Evolutionary conservation across 2,329 filamentous ascomycete species (phyloP).

Genomic region (Epichloe baconii): DNA sequence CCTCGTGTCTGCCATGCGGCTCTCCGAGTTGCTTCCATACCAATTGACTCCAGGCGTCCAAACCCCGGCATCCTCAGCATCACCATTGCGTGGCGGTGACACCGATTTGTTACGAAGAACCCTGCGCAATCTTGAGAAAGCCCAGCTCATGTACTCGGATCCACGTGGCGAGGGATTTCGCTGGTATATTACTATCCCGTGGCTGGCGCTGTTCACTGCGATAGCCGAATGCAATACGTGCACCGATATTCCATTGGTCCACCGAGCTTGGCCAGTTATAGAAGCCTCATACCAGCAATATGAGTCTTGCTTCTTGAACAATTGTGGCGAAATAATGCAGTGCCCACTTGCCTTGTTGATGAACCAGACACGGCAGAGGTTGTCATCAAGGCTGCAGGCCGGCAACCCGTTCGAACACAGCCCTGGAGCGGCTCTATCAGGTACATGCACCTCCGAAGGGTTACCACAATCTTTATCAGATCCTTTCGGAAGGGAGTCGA

Average conservation of each 20-base stretch:
- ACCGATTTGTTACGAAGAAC: slow-evolving; percentile 1
- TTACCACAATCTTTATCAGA: not conserved
- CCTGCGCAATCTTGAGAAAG: slow-evolving; percentile 3
- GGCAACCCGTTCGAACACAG: not conserved
- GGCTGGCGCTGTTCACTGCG: slow-evolving; percentile 7
- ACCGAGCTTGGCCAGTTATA: slow-evolving; percentile 5
- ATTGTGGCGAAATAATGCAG: not conserved
- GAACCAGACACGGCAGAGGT: not conserved
- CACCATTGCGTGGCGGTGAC: not conserved
- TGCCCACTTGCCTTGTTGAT: not conserved
- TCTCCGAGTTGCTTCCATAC: slow-evolving; percentile 1
- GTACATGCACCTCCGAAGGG: not conserved
- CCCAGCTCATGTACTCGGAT: slow-evolving; percentile 6
- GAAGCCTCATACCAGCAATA: slow-evolving; percentile 6
- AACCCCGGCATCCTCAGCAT: not conserved
- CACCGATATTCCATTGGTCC: slow-evolving; percentile 2
- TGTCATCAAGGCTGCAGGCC: not conserved
- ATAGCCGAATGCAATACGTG: slow-evolving; percentile 8
- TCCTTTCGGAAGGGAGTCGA: not conserved
- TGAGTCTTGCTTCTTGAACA: not conserved
- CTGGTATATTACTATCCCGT: slow-evolving; percentile 6
- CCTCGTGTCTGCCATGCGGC: slow-evolving; percentile 5
- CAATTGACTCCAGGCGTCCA: not conserved
- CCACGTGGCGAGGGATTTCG: slow-evolving; percentile 7
- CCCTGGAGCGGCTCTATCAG: not conserved